These are phyloP conservation scores for Microascus cirrosus DNA, from an alignment of 2,329 filamentous ascomycete species.

Conservation along the genomic window DNA sequence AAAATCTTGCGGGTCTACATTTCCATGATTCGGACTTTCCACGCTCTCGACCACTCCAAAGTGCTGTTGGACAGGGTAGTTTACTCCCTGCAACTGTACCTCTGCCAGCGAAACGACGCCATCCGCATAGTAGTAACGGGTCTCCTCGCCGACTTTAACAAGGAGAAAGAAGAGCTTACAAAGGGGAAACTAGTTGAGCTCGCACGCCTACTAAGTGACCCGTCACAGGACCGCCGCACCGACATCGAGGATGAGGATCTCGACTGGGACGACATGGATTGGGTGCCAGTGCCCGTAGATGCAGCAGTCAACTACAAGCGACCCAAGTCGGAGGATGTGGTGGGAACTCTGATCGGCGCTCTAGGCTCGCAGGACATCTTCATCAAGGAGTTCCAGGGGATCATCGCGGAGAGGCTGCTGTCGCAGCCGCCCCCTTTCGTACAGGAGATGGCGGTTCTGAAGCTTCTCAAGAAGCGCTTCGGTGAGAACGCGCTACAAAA, in stretches of 20 bases:
- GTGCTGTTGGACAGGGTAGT: conserved; percentile 67
- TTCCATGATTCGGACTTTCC: conserved; percentile 66
- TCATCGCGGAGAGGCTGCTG: conserved; percentile 74
- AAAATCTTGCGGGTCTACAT: conserved; percentile 71
- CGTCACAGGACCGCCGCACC: conserved; percentile 39
- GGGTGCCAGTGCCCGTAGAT: conserved; percentile 87
- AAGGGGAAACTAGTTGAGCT: conserved; percentile 53
- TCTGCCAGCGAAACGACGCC: conserved; percentile 67
- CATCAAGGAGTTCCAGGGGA: conserved; percentile 84
- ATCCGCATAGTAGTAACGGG: conserved; percentile 68
- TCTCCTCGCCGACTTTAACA: conserved; percentile 51
- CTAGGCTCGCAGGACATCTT: conserved; percentile 86
- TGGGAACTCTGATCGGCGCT: conserved; percentile 78
- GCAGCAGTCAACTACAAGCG: conserved; percentile 87
- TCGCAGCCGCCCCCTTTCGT: conserved; percentile 58
- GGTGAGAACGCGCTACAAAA: conserved; percentile 79
- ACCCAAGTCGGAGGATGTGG: conserved; percentile 79
- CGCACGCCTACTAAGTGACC: conserved; percentile 52
- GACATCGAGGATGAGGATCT: conserved; percentile 57
- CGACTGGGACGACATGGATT: conserved; percentile 86
- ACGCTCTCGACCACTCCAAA: conserved; percentile 64
- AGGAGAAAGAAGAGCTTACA: conserved; percentile 23
- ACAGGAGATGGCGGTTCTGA: conserved; percentile 72
- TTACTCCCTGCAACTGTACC: conserved; percentile 60
- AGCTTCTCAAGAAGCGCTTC: conserved; percentile 79